phyloP scores from a whole-genome alignment of 2,329 filamentous ascomycete species.

The Remersonia thermophila region DNA sequence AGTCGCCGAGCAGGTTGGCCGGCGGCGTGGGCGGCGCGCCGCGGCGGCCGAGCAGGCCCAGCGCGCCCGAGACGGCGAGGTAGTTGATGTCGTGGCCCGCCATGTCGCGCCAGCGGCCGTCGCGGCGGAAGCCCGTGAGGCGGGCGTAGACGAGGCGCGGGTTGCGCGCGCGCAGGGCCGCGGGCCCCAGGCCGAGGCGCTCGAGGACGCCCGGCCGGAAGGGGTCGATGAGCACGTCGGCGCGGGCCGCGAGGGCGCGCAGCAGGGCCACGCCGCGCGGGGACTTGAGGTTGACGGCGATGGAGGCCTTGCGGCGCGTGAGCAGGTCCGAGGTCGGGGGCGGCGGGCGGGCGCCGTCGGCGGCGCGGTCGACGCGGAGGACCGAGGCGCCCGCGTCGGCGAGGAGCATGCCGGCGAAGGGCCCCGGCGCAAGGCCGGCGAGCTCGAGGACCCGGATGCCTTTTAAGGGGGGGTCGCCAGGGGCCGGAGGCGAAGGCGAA shows the following conservation, averaged over 20 bases:
- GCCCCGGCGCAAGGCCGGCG: slow-evolving; percentile 53
- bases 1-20: slow-evolving; percentile 76
- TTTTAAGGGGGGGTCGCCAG: slow-evolving; percentile 28
- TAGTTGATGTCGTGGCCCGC: slow-evolving; percentile 97
- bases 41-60: slow-evolving; percentile 61
- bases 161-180: slow-evolving; percentile 53
- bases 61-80: slow-evolving; percentile 71
- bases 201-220: slow-evolving; percentile 88
- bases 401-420: slow-evolving; percentile 78
- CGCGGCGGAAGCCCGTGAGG: slow-evolving; percentile 80
- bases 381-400: slow-evolving; percentile 83
- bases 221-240: slow-evolving; percentile 82
- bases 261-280: slow-evolving; percentile 51
- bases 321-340: slow-evolving; percentile 54
- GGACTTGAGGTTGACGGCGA: slow-evolving; percentile 68
- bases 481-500: not conserved
- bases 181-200: slow-evolving; percentile 65
- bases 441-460: slow-evolving; percentile 48
- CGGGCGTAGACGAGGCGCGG: slow-evolving; percentile 68
- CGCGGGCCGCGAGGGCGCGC: slow-evolving; percentile 45
- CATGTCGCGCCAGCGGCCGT: slow-evolving; percentile 77
- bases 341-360: slow-evolving; percentile 32
- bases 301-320: slow-evolving; percentile 67
- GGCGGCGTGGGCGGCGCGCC: slow-evolving; percentile 65
- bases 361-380: slow-evolving; percentile 67